Evolutionary conservation across 2,329 filamentous ascomycete species (phyloP), one percentile per base, ranked within the genome.

Genomic region (Hypoxylon sp.): DNA sequence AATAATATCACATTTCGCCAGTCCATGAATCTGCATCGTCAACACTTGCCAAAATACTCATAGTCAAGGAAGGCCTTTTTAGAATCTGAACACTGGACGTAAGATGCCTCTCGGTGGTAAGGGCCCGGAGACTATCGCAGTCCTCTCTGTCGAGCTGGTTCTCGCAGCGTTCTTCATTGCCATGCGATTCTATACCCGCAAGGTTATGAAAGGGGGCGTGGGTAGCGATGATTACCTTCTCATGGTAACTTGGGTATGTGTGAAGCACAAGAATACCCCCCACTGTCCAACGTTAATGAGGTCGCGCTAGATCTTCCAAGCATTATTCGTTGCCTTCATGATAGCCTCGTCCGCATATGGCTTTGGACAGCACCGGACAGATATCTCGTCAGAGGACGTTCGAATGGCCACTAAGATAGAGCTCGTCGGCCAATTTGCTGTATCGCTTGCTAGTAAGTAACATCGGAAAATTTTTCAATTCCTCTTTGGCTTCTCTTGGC

Each of bases 171-270:
- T 22, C 8, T 61, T 64, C 56, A 50, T 67, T 33, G 42, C 32
- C 12, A n/a, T 57, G 36, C 52, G 64, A 7, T 24, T 57, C 14
- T 61, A 50, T 26, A 61, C 61, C 4, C 64, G 64, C 30, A 48
- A 48, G 8, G 45, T 50, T 9, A 49, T 61, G 2, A 61, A 56
- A 9, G 49, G 44, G 16, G 61, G 61, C 8, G 36, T 64, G 26
- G 64, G 64, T 16, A 45, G n/a, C 18, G 64, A 67, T n/a, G 64
- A 67, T 24, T 64, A 64, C 40, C n/a, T 64, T 46, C 59, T 67
- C 5, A 40, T 64, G 2, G 12, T 48, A 32, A 67, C 64, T 36
- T 67, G 64, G 60, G 64, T 67, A 48, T 20, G 60, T 42, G 16
- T 4, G 42, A 36, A n/a, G 7, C 20, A 45, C n/a, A 8, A 5